Percentiles rank a stretch among this genome's conserved stretches.
Evolutionary conservation across 345 rosid species (phyloP).

Genomic region (Arabis alpina): DNA sequence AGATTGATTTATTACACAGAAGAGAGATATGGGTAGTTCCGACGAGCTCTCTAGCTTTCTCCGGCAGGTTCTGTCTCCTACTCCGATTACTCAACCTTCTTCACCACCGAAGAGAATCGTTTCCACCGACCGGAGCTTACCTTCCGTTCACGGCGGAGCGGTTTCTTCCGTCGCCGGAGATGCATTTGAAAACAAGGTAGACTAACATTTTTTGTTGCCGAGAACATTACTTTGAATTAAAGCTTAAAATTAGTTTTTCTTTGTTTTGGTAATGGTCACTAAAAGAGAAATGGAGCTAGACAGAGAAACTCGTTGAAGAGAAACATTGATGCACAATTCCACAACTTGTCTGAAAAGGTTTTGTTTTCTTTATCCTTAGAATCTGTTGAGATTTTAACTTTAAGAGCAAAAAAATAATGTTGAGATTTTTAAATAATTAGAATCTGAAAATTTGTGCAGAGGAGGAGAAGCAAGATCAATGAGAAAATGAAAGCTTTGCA

Average conservation of each 20-base stretch:
- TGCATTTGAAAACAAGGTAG: conserved; percentile 28
- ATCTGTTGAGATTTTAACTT: conserved; percentile 2
- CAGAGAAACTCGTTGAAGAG: conserved; percentile 61
- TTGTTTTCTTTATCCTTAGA: conserved; percentile 1
- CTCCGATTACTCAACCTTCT: conserved; percentile 15
- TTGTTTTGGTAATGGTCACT: conserved; percentile 2
- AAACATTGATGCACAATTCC: conserved; percentile 73
- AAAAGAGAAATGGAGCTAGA: conserved; percentile 39
- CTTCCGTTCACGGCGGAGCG: conserved; percentile 19
- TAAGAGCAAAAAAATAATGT: background rate
- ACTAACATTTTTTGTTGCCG: background rate
- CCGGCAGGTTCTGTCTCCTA: conserved; percentile 59
- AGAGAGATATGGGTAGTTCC: conserved; percentile 41
- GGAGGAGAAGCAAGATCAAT: conserved; percentile 77
- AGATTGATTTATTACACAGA: background rate
- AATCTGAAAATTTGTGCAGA: conserved; percentile 45
- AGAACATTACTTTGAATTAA: background rate
- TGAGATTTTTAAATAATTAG: background rate
- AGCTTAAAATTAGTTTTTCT: background rate
- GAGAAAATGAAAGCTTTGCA: conserved; percentile 88
- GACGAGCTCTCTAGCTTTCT: conserved; percentile 72
- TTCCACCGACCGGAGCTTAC: conserved; percentile 16
- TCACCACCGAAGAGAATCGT: conserved; percentile 27
- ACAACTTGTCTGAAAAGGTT: conserved; percentile 86
- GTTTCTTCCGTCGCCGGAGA: conserved; percentile 3